These are phyloP conservation scores for Jackrogersella multiformis DNA, from an alignment of 495 filamentous ascomycete genomes.

Conservation along the genomic window DNA sequence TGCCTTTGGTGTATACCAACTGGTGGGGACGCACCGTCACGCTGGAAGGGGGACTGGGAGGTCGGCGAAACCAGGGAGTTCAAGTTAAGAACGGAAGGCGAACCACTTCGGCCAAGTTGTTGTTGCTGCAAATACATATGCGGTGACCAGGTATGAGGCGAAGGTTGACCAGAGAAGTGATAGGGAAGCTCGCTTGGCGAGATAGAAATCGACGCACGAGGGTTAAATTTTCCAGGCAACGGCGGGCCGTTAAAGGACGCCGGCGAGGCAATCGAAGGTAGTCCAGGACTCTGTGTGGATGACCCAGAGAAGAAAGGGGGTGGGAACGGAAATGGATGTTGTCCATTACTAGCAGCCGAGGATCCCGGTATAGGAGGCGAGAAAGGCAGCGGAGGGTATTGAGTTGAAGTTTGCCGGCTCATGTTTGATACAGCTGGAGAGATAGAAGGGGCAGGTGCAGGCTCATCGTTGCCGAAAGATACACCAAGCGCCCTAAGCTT, in stretches of 20 bases:
- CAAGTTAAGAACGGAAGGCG: slow-evolving; percentile 63
- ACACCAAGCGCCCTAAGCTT: slow-evolving; percentile 93
- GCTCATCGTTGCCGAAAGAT: slow-evolving; percentile 75
- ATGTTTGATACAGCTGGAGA: slow-evolving; percentile 58
- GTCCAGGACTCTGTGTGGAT: slow-evolving; percentile 66
- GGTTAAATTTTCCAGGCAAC: slow-evolving; percentile 58
- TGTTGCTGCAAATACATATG: slow-evolving; percentile 63
- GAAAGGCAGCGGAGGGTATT: slow-evolving; percentile 70
- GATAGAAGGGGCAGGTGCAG: slow-evolving; percentile 61
- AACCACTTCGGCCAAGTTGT: slow-evolving; percentile 62
- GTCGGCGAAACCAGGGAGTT: slow-evolving; percentile 60
- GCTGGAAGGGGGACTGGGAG: slow-evolving; percentile 61
- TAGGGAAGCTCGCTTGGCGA: slow-evolving; percentile 54
- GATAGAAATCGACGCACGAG: slow-evolving; percentile 64
- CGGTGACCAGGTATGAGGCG: slow-evolving; percentile 63
- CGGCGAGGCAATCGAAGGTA: slow-evolving; percentile 62
- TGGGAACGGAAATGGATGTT: slow-evolving; percentile 68
- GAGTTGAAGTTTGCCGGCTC: slow-evolving; percentile 69
- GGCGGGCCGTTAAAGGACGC: slow-evolving; percentile 64
- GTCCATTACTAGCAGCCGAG: slow-evolving; percentile 68
- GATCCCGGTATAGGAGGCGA: slow-evolving; percentile 77
- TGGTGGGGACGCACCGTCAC: slow-evolving; percentile 55
- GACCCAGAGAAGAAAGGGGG: slow-evolving; percentile 63
- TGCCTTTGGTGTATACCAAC: slow-evolving; percentile 64
- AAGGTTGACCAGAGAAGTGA: slow-evolving; percentile 54